These are phyloP conservation scores for Suillus tomentosus DNA, from an alignment of 768 basidiomycete species.

Conservation along the genomic window DNA sequence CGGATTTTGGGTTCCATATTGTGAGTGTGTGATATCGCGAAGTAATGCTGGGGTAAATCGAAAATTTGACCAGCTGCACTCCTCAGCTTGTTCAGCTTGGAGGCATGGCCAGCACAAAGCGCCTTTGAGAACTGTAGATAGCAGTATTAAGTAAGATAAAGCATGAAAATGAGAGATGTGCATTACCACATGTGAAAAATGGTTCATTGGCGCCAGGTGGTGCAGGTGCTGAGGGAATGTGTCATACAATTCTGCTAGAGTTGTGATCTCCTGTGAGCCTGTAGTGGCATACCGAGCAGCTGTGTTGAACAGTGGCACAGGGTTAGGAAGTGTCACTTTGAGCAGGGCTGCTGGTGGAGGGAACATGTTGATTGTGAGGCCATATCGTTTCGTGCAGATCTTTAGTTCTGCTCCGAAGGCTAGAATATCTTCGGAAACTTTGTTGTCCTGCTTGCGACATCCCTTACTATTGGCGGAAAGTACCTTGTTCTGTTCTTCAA, in stretches of 20 bases:
- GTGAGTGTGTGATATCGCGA: neutral
- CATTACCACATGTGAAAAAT: neutral
- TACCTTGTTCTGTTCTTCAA: no score
- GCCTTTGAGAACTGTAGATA: slow-evolving; percentile 6
- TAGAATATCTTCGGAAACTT: no score
- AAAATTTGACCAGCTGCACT: slow-evolving; percentile 1
- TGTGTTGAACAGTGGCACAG: neutral
- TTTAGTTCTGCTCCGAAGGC: no score
- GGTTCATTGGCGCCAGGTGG: no score
- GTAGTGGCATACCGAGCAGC: neutral
- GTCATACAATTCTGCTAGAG: neutral
- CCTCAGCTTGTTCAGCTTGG: slow-evolving; percentile 2
- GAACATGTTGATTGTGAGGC: slow-evolving; percentile 6
- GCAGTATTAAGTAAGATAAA: no score
- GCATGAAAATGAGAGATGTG: no score
- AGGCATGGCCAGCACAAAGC: neutral
- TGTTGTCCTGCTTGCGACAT: no score
- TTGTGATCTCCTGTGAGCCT: neutral
- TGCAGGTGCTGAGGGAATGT: neutral
- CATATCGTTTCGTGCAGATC: neutral
- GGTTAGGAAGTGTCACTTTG: neutral
- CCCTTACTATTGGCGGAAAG: no score
- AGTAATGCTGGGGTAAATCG: neutral
- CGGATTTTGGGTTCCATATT: neutral
- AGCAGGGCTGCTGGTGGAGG: neutral